These are phyloP conservation scores for Leccinum pallidistipes DNA, from an alignment of 1,284 basidiomycete genomes.

Conservation along the genomic window DNA sequence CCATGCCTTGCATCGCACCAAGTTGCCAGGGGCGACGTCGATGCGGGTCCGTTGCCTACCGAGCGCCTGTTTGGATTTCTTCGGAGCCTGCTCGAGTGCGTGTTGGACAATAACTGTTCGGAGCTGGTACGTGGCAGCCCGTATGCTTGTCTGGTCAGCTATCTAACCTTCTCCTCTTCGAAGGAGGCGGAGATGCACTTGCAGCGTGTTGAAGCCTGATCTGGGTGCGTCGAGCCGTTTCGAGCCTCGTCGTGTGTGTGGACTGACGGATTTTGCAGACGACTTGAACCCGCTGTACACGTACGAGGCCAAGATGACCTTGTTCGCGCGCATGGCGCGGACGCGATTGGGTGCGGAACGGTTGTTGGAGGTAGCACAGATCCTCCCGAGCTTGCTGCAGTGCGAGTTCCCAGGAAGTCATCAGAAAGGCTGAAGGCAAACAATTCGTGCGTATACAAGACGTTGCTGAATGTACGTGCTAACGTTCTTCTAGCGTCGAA, in stretches of 20 bases:
- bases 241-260: background rate
- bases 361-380: slow-evolving; percentile 67
- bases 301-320: slow-evolving; percentile 91
- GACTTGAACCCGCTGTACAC: slow-evolving; percentile 92
- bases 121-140: too few species aligned
- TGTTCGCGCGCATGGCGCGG: slow-evolving; percentile 80
- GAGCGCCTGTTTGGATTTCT: too few species aligned
- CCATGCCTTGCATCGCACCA: too few species aligned
- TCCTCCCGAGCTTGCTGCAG: slow-evolving; percentile 76
- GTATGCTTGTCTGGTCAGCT: too few species aligned
- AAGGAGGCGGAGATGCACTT: background rate
- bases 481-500: background rate
- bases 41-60: too few species aligned
- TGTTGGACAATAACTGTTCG: too few species aligned
- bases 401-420: slow-evolving; percentile 62
- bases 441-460: too few species aligned
- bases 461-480: too few species aligned
- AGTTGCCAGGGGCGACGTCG: too few species aligned
- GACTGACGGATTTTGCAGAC: slow-evolving; percentile 46
- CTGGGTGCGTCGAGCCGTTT: background rate
- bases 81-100: too few species aligned
- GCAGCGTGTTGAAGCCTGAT: background rate
- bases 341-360: background rate
- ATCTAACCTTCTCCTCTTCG: too few species aligned
- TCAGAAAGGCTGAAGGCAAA: too few species aligned